Base-by-base conservation (phyloP, 306 rosid genomes). In the Ormosia semicastrata region DNA sequence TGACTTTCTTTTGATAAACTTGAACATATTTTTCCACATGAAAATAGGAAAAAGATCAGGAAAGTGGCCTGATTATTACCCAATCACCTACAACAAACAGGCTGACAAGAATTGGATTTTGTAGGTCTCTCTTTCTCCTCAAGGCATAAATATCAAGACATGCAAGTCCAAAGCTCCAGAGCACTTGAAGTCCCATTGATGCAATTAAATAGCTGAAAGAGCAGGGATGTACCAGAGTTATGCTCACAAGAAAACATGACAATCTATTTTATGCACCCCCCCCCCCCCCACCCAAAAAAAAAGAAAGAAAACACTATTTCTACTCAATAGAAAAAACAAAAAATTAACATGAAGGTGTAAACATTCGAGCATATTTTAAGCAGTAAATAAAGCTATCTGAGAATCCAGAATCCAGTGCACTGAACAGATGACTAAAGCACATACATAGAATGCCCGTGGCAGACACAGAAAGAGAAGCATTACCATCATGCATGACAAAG, bases 101-200 rank as follows among this genome's bases (percentile, higher is more conserved):
- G 93, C 98, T 95, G 85, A 95, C 94, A 81, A 95, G 91, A 79
- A 95, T 88, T 47, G 95, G 94, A 90, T 91, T 95, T 71, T 89
- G 95, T 63, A 95, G 90, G 89, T 91, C 94, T 78, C 95, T 89
- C 85, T 90, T 93, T 83, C 87, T 89, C 82, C 89, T 91, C 89
- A 95, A 87, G 72, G 97, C 98, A 86, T 89, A 95, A 58, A 90
- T 79, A 86, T 95, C 99, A 86, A 95, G 99, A 77, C 97, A 90
- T 68, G 98, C 98, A 87, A 95, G 99, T 79, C 97, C 98, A 75
- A 93, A 87, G 90, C 99, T 95, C 98, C 99, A 95, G 53, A 93
- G 87, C 81, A 87, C 95, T 91, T 95, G 99, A 92, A 95, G 97
- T 47, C 98, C 98, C 98, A 95, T 93, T 73, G 99, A 95, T 70